A percentile compares a stretch with the other conserved stretches of the same genome.
Evolutionary conservation across 176 grass and related monocot species (phyloP).

Genomic region (Lolium perenne): DNA sequence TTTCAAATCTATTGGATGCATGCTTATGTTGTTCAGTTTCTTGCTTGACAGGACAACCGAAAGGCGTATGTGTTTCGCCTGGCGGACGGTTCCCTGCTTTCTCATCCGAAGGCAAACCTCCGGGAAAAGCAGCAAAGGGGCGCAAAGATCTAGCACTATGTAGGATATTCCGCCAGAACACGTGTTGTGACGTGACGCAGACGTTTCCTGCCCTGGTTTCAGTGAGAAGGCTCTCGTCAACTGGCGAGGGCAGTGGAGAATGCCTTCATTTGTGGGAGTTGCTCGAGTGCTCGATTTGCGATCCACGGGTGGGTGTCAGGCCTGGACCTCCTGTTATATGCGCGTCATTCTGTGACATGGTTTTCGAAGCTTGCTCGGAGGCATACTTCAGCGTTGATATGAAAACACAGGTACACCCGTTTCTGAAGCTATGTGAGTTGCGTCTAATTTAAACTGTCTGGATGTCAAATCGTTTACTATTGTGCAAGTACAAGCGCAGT

Average conservation of each 20-base stretch:
- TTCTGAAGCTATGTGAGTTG: constrained; percentile 12
- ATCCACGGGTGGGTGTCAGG: constrained; percentile 70
- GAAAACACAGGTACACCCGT: constrained; percentile 74
- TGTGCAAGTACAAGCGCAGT: background rate
- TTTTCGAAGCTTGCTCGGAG: constrained; percentile 77
- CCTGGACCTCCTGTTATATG: constrained; percentile 81
- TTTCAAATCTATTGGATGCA: background rate
- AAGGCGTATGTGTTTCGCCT: constrained; percentile 80
- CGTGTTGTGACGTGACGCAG: constrained; percentile 84
- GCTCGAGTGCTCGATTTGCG: constrained; percentile 94
- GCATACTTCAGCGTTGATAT: constrained; percentile 80
- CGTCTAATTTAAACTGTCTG: constrained; percentile 1
- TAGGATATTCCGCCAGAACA: constrained; percentile 85
- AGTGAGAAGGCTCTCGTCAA: constrained; percentile 81
- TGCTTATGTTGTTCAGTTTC: background rate
- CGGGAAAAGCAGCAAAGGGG: constrained; percentile 72
- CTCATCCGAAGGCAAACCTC: constrained; percentile 69
- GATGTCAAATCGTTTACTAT: constrained; percentile 23
- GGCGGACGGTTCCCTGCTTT: constrained; percentile 82
- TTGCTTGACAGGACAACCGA: constrained; percentile 49
- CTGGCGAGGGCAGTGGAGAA: constrained; percentile 81
- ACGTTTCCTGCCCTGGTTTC: constrained; percentile 77
- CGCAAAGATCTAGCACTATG: constrained; percentile 78
- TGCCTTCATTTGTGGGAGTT: constrained; percentile 97
- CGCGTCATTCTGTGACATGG: constrained; percentile 82